Percentiles rank a stretch among this genome's conserved stretches.
Conservation (phyloP, 768 basidiomycete genomes). For the Mycena alexandri region DNA sequence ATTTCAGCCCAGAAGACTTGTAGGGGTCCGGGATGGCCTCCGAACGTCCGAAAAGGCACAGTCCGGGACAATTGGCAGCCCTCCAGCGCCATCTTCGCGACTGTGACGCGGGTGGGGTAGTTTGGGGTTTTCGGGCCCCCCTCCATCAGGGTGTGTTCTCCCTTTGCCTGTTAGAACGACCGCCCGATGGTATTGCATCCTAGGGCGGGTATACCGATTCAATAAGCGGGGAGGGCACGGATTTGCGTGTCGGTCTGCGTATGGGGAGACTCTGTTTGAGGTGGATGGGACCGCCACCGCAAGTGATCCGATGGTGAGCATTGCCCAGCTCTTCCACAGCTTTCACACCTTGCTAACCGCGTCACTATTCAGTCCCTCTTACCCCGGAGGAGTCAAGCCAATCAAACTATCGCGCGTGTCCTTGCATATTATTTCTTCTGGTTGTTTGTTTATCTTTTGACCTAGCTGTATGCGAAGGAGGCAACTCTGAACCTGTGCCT, state of each 20-base stretch:
- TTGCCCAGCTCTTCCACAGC: neutral
- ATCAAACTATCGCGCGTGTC: too few relatives aligned
- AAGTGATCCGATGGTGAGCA: constrained; percentile 6
- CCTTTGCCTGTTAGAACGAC: constrained; percentile 19
- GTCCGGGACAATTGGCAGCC: constrained; percentile 8
- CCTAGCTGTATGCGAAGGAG: too few relatives aligned
- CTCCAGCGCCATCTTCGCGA: constrained; percentile 7
- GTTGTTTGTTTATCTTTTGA: too few relatives aligned
- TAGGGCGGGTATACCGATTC: constrained; percentile 8
- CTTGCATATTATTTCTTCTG: too few relatives aligned
- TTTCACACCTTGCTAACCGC: constrained; percentile 21
- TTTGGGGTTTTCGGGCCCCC: constrained; percentile 28
- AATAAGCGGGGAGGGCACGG: constrained; percentile 23
- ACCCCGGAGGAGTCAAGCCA: too few relatives aligned
- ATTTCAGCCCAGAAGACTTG: constrained; percentile 27
- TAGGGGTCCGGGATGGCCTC: constrained; percentile 31
- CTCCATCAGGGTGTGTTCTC: constrained; percentile 28
- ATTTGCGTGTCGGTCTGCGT: neutral
- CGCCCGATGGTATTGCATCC: constrained; percentile 26
- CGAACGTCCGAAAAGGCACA: constrained; percentile 19
- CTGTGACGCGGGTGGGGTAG: constrained; percentile 22
- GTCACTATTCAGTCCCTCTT: constrained; percentile 1
- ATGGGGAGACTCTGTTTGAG: constrained; percentile 22
- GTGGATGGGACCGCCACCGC: constrained; percentile 6
- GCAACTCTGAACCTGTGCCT: too few relatives aligned